Percentiles rank a stretch among this genome's conserved stretches.
Conservation (phyloP, 2,329 filamentous ascomycete species). For the Fusarium tupiense region DNA sequence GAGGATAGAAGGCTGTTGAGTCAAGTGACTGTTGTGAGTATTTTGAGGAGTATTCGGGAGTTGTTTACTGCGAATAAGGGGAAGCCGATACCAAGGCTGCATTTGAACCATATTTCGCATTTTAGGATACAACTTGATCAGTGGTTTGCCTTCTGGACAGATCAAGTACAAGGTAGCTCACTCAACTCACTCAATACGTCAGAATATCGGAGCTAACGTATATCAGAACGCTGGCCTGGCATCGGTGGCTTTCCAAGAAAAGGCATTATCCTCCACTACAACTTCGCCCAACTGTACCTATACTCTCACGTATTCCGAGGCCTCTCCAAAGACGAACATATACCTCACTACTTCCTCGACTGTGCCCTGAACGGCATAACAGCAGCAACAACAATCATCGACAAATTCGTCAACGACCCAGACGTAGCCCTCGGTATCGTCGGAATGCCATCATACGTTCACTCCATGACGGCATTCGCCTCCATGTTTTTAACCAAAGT, state of each 20-base stretch:
- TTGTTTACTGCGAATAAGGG: conserved; percentile 65
- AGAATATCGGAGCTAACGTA: neutral
- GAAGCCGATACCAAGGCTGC: conserved; percentile 59
- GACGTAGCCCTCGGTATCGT: conserved; percentile 50
- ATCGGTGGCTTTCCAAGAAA: conserved; percentile 51
- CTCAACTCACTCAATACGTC: rapidly evolving
- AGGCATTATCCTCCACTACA: conserved; percentile 50
- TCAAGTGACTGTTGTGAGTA: conserved; percentile 66
- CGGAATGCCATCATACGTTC: conserved; percentile 60
- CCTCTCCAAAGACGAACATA: conserved; percentile 39
- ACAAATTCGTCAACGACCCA: conserved; percentile 52
- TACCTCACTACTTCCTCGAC: conserved; percentile 45
- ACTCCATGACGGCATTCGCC: conserved; percentile 63
- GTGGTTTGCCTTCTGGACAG: conserved; percentile 49
- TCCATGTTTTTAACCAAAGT: conserved; percentile 60
- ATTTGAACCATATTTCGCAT: conserved; percentile 57
- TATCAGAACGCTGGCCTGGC: conserved; percentile 47
- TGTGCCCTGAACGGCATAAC: conserved; percentile 40
- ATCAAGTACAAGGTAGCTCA: conserved; percentile 38
- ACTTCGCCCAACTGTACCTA: conserved; percentile 52
- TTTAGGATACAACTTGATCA: conserved; percentile 48
- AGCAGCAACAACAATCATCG: conserved; percentile 54
- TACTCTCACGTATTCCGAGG: conserved; percentile 53
- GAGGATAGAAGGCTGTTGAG: conserved; percentile 65
- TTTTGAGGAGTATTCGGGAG: conserved; percentile 63